These are phyloP conservation scores for Orobanche coerulescens DNA, from an alignment of 257 asterid genomes.

Conservation along the genomic window DNA sequence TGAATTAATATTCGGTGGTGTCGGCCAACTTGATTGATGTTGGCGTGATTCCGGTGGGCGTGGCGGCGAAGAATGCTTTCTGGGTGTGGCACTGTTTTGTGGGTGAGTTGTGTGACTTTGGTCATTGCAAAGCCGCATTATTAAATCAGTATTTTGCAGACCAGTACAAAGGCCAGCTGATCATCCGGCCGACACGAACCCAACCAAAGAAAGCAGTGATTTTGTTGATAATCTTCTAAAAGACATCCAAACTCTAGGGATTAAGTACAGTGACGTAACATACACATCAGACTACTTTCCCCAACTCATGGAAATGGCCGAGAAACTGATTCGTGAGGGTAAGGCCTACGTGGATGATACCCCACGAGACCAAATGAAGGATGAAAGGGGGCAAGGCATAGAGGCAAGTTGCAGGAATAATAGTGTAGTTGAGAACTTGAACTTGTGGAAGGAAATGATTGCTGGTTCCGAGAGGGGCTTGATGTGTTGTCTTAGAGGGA, in stretches of 20 bases:
- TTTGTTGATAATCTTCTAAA: conserved; percentile 81
- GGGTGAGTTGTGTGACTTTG: no score
- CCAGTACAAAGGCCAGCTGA: conserved; percentile 65
- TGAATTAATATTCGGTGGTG: no score
- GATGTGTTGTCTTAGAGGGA: conserved; percentile 81
- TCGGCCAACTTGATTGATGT: no score
- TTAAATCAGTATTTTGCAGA: conserved; percentile 80
- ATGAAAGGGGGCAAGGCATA: conserved; percentile 80
- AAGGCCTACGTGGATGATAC: conserved; percentile 92
- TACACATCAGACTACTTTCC: conserved; percentile 89
- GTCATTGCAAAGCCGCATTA: conserved; percentile 90
- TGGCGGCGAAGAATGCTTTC: no score
- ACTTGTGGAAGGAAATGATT: conserved; percentile 83
- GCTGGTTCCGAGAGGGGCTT: conserved; percentile 79
- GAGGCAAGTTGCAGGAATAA: conserved; percentile 60
- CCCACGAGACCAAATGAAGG: conserved; percentile 68
- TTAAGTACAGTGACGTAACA: conserved; percentile 54
- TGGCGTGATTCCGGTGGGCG: no score
- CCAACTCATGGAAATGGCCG: conserved; percentile 83
- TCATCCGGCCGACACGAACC: conserved; percentile 89
- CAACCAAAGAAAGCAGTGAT: conserved; percentile 87
- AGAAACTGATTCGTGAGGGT: conserved; percentile 63
- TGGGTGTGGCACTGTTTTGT: no score
- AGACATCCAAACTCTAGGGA: conserved; percentile 79
- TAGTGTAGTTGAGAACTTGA: conserved; percentile 61